Conservation (phyloP, 305 asterid genomes). For the Fraxinus nigra region DNA sequence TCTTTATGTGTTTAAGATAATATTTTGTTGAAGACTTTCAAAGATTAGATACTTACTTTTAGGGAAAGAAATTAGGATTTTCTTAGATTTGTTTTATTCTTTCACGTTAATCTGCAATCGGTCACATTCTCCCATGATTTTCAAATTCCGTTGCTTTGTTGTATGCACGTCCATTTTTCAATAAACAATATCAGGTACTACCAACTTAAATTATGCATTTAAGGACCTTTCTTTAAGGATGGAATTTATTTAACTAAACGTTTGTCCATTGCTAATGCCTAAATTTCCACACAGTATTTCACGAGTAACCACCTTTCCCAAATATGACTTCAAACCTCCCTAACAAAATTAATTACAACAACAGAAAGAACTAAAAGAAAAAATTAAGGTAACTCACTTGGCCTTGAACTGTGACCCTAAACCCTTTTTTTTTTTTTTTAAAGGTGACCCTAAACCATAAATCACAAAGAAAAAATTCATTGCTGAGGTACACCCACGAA, state of each 20-base stretch:
- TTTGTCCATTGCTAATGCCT: neutral
- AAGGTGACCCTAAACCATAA: neutral
- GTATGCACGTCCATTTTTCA: neutral
- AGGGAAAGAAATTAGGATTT: neutral
- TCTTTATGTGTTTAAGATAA: neutral
- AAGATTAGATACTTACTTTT: neutral
- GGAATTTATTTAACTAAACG: neutral
- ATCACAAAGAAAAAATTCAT: neutral
- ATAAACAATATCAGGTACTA: neutral
- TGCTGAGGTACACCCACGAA: neutral
- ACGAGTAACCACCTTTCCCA: neutral
- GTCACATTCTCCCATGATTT: neutral
- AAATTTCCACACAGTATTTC: neutral
- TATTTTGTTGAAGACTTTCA: neutral
- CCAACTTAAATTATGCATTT: neutral
- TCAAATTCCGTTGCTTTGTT: neutral
- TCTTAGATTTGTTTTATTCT: neutral
- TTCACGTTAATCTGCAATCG: neutral
- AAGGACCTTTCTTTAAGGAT: neutral
- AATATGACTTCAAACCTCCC: neutral
- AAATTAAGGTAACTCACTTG: slow-evolving; percentile 3
- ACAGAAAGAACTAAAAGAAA: neutral
- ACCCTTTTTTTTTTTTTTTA: neutral
- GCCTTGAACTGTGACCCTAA: neutral
- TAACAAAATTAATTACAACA: neutral